Evolutionary conservation across 306 rosid genomes (phyloP), one percentile per base, ranked within the genome.

Genomic region (Spatholobus suberectus): DNA sequence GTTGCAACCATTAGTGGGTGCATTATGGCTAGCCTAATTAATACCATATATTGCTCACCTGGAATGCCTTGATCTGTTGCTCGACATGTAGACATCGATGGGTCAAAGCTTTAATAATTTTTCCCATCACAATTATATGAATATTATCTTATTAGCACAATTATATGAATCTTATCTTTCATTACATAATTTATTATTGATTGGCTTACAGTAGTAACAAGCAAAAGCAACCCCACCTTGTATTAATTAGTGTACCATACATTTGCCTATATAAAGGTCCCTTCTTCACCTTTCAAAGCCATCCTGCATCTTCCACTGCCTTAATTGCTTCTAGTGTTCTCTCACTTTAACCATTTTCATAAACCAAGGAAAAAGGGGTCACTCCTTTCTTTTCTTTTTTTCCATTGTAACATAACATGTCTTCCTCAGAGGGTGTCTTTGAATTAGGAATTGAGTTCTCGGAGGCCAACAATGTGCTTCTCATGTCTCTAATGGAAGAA

Each of bases 401-500:
- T 41, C 49, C 32, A 12, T 61, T 26, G 24, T 26, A 47, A 57
- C 52, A 68, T 67, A 29, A 75, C 7, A 73, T 86, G 85, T 65
- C 89, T 61, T 79, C 73, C 43, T 70, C 76, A 38, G 82, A 81
- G 49, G 70, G 79, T 71, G 76, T 40, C 8, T 79, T 69, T 43
- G 84, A 77, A 70, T 6, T 17, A 15, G 84, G 24, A 12, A n/a
- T 63, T n/a, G 70, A 63, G 24, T 75, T 72, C 40, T 82, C 84
- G 0, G 87, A 85, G 40, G 82, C 80, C 14, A 73, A 84, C 67
- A 76, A 40, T 69, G 83, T 83, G 20, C 73, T 89, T 77, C 83
- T 89, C 49, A 80, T 77, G 91, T 80, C 85, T 21, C 55, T 89
- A n/a, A 44, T 87, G 84, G 90, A 87, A 66, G 91, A 89, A 66